A percentile compares a stretch with the other conserved stretches of the same genome.
phyloP scores from a whole-genome alignment of 1,139 yeast genomes.

The Candida sanyaensis region DNA sequence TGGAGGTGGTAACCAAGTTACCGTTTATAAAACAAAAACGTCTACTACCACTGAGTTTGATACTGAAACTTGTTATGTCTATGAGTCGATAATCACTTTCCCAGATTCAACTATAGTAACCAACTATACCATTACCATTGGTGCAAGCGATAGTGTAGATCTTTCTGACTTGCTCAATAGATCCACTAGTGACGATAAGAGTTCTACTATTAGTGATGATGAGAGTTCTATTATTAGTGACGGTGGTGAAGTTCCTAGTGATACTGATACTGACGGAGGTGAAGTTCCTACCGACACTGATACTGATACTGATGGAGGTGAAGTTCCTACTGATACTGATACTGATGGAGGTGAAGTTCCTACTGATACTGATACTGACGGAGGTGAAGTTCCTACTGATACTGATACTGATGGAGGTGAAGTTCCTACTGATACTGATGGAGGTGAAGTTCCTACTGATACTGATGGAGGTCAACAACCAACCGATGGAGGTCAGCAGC shows the following conservation, averaged over 20 bases:
- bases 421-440: too few relatives aligned
- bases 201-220: background rate
- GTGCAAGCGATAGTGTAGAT: background rate
- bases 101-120: slow-evolving; percentile 1
- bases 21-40: background rate
- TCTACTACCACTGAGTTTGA: background rate
- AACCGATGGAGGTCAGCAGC: too few relatives aligned
- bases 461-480: too few relatives aligned
- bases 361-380: too few relatives aligned
- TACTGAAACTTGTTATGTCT: slow-evolving; percentile 4
- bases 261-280: background rate
- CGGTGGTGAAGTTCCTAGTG: too few relatives aligned
- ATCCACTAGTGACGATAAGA: background rate
- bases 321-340: too few relatives aligned
- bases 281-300: background rate
- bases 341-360: too few relatives aligned
- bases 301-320: background rate
- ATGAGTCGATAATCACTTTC: slow-evolving; percentile 3
- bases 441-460: background rate
- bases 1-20: background rate
- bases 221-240: background rate
- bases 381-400: too few relatives aligned
- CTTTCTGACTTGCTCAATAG: background rate
- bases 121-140: slow-evolving; percentile 1
- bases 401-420: too few relatives aligned